Evolutionary conservation across 768 basidiomycete species (phyloP).

Genomic region (Xerocomus brunneocitrinus): DNA sequence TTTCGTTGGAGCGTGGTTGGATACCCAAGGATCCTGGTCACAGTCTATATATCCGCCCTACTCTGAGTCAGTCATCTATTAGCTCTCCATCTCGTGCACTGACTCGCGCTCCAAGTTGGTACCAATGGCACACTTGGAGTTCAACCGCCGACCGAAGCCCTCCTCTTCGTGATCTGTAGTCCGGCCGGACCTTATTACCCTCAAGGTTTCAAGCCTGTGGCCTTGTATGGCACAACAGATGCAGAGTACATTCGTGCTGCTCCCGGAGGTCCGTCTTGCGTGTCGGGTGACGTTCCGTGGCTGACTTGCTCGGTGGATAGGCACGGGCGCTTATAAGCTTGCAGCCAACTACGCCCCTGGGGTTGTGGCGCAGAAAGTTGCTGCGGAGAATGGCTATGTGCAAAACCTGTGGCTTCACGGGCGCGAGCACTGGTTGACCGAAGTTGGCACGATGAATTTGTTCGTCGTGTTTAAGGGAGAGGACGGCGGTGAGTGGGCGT

Average conservation of each 20-base stretch:
- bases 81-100: background rate
- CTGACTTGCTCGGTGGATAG: conserved; percentile 30
- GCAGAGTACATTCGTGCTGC: conserved; percentile 73
- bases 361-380: conserved; percentile 77
- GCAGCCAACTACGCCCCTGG: conserved; percentile 89
- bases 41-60: conserved; percentile 88
- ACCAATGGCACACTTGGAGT: conserved; percentile 49
- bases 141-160: conserved; percentile 61
- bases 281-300: background rate
- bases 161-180: conserved; percentile 60
- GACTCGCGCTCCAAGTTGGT: conserved; percentile 53
- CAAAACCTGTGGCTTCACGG: conserved; percentile 92
- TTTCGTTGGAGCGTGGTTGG: conserved; percentile 84
- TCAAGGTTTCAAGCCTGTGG: conserved; percentile 85
- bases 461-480: conserved; percentile 74
- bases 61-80: conserved; percentile 45
- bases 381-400: conserved; percentile 70
- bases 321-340: conserved; percentile 84
- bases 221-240: conserved; percentile 73
- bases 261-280: conserved; percentile 58
- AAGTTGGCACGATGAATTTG: conserved; percentile 91
- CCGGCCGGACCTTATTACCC: conserved; percentile 78
- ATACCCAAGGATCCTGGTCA: conserved; percentile 85
- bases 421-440: conserved; percentile 46
- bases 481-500: conserved; percentile 50